These are phyloP conservation scores for Ganoderma boninense DNA, from an alignment of 1,284 basidiomycete genomes.

Conservation along the genomic window DNA sequence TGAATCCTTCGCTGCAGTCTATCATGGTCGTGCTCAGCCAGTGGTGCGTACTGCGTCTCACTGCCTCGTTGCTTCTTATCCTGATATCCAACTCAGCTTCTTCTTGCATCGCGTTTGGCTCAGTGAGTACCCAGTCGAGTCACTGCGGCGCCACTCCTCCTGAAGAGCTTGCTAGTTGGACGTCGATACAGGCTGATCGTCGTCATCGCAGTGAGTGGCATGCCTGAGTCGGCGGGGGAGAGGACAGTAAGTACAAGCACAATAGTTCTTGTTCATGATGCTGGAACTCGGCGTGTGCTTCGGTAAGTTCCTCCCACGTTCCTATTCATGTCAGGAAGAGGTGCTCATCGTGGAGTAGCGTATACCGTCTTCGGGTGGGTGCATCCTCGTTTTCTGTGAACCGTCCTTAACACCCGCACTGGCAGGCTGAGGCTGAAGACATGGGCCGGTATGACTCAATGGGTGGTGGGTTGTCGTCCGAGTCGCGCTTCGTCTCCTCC, in stretches of 20 bases:
- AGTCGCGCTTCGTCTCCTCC: neutral
- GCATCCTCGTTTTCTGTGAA: too few relatives aligned
- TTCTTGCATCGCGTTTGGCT: conserved; percentile 14
- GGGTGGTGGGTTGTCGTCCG: neutral
- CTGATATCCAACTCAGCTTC: neutral
- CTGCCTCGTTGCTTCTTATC: neutral
- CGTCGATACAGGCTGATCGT: conserved; percentile 1
- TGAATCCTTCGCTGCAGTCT: neutral
- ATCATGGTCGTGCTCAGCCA: conserved; percentile 11
- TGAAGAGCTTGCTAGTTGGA: conserved; percentile 2
- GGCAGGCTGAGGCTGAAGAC: neutral
- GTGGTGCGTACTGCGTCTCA: neutral
- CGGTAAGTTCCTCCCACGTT: neutral
- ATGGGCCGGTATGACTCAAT: neutral
- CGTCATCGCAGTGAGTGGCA: conserved; percentile 1
- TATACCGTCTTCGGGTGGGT: neutral
- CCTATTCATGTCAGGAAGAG: neutral
- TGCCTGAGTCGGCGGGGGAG: too few relatives aligned
- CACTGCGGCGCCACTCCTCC: neutral
- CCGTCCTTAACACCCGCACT: neutral
- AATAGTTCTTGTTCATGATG: conserved; percentile 8
- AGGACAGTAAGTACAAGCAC: neutral
- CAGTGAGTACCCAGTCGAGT: neutral
- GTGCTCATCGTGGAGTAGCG: neutral
- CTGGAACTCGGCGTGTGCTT: neutral